Base-by-base conservation (phyloP, 768 basidiomycete species). In the Baorangia bicolor region DNA sequence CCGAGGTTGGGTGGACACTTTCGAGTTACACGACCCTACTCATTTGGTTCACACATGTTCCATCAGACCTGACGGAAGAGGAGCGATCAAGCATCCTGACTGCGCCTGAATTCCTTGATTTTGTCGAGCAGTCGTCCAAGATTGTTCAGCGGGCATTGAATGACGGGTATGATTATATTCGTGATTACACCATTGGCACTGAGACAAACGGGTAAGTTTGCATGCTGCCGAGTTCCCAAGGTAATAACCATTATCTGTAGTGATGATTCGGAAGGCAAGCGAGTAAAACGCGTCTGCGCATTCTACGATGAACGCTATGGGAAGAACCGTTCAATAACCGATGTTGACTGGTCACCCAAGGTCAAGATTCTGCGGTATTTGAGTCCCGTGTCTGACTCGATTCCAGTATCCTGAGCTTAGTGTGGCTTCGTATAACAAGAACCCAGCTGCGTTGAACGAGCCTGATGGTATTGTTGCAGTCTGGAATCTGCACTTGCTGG, bases 281-380 rank as follows among this genome's bases (percentile, higher is more conserved):
- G 87, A 46, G 88, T 98, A 39, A 94, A 96, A 70, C 82, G 86
- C n/a, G 78, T 96, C n/a, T 98, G 96, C 64, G 87, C 90, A 43
- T 98, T 98, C 75, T 87, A 80, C 61, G 95, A 97, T 66, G 93
- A 97, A 67, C 81, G 90, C 44, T 90, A 92, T 73, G 89, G 89
- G 7, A 92, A 90, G 73, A 94, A 96, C 67, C 78, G 97, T 50
- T 96, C 95, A 7, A 92, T 99, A 57, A 99, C 97, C 1, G 94
- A 93, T 62, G 78, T 98, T 13, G 96, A 98, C 65, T 99, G 97
- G 97, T 98, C 95, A 48, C 92, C 92, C 3, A 98, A 98, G 79
- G 96, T 92, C 58, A 50, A 74, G 53, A 21, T 44, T 25, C 42
- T 18, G 27, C 55, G n/a, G 27, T 37, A 2, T 18, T 35, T 13